Conservation (phyloP, 257 asterid genomes). For the Primulina eburnea region DNA sequence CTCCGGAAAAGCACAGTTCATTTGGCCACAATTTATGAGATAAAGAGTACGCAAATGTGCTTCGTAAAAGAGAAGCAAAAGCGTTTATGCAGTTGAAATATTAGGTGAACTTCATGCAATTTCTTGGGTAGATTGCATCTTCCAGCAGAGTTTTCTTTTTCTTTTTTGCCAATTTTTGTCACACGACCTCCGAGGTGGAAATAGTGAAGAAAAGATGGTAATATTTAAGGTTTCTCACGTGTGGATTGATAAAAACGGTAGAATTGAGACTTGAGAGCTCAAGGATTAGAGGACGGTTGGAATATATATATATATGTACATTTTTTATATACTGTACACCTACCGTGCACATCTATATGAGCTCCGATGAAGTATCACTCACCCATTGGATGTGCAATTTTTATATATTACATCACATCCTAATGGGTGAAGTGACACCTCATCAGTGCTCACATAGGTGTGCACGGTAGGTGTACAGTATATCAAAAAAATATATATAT, state of each 20-base stretch:
- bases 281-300: neutral
- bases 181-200: too few species aligned
- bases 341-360: too few species aligned
- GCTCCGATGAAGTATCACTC: too few species aligned
- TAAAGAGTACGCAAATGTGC: neutral
- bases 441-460: too few species aligned
- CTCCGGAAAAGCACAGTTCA: conserved; percentile 41
- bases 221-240: neutral
- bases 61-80: neutral
- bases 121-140: neutral
- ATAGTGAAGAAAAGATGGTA: neutral
- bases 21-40: conserved; percentile 13
- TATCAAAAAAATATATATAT: too few species aligned
- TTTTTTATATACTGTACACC: too few species aligned
- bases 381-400: too few species aligned
- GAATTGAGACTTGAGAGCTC: neutral
- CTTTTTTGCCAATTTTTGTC: neutral
- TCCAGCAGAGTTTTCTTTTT: neutral
- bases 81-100: neutral
- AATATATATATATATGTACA: too few species aligned
- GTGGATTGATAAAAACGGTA: neutral
- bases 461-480: too few species aligned
- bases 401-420: too few species aligned
- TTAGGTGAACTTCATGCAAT: neutral
- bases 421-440: too few species aligned